Percentiles rank a stretch among this genome's conserved stretches.
Evolutionary conservation across 495 filamentous ascomycete species (phyloP).

Genomic region (Aeminium ludgeri): DNA sequence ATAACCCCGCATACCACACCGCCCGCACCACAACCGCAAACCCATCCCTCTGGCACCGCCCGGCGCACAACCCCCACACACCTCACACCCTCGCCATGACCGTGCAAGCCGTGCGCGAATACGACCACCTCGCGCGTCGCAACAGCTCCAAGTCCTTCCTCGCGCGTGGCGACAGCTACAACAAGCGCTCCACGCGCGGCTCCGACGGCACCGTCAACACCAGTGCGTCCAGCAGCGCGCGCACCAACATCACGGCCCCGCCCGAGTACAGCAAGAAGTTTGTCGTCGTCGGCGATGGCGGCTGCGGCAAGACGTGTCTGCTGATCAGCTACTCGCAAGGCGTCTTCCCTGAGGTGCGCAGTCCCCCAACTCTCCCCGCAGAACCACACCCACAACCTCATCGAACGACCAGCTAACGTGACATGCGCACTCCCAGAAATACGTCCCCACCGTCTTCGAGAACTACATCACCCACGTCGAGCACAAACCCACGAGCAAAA

Average conservation of each 20-base stretch:
- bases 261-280: conserved; percentile 96
- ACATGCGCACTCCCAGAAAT: conserved; percentile 53
- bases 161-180: conserved; percentile 22
- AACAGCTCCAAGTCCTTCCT: conserved; percentile 19
- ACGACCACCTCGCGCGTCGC: conserved; percentile 28
- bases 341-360: conserved; percentile 85
- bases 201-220: conserved; percentile 75
- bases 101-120: conserved; percentile 20
- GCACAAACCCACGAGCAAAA: conserved; percentile 75
- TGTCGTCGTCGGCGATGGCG: conserved; percentile 93
- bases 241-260: conserved; percentile 70
- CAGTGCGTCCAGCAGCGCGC: conserved; percentile 46
- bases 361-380: too few species aligned
- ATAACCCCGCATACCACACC: not conserved
- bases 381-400: too few species aligned
- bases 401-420: conserved; percentile 7
- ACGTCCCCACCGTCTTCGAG: conserved; percentile 96
- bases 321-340: conserved; percentile 96
- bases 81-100: conserved; percentile 10
- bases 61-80: not conserved
- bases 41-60: too few species aligned
- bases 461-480: conserved; percentile 97
- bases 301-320: conserved; percentile 96
- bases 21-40: too few species aligned
- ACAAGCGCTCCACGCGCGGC: conserved; percentile 43